Base-by-base conservation (phyloP, 148 eudicot species). In the Diospyros kaki region DNA sequence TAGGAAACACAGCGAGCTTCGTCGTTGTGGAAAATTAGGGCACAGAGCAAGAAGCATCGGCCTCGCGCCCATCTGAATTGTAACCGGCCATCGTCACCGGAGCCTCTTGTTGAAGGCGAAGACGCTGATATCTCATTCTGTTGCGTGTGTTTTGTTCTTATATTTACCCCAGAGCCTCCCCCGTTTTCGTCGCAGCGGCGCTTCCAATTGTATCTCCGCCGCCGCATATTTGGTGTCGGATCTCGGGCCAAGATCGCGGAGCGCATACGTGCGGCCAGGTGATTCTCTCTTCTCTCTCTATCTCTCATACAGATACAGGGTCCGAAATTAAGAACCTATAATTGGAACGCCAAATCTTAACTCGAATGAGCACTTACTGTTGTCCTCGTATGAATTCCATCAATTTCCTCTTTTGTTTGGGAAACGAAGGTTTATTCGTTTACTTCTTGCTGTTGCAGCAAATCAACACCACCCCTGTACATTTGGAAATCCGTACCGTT, bases 391-490 rank as follows among this genome's bases (percentile, higher is more conserved):
- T 62, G 53, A 67, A 28, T 17, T 67, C 40, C 46, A 48, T 67
- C 14, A 13, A 18, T 11, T 12, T 45, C 3, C 13, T 6, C 39
- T 63, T 41, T 13, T 9, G 39, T 65, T 63, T 14, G 67, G 38
- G 40, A 14, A 3, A 66, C 10, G 6, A 6, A 66, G n/a, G 9
- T 40, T 56, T 50, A 56, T 1, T 13, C 59, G n/a, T 38, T 6
- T 14, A 39, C 14, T 3, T 73, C 2, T 50, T 73, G 68, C 68
- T 62, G 76, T 50, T 73, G 68, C 68, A 73, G 76, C 18, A 62
- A 39, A 40, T 62, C 6, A 53, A 52, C 60, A 40, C 9, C 9
- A 62, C 48, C 51, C 52, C 59, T 18, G 14, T 42, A 48, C 54
- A 18, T 38, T 45, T 48, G 45, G 66, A 12, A 39, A 40, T 63